Conservation (phyloP, 2,329 filamentous ascomycete genomes). For the Monosporascus sp. region DNA sequence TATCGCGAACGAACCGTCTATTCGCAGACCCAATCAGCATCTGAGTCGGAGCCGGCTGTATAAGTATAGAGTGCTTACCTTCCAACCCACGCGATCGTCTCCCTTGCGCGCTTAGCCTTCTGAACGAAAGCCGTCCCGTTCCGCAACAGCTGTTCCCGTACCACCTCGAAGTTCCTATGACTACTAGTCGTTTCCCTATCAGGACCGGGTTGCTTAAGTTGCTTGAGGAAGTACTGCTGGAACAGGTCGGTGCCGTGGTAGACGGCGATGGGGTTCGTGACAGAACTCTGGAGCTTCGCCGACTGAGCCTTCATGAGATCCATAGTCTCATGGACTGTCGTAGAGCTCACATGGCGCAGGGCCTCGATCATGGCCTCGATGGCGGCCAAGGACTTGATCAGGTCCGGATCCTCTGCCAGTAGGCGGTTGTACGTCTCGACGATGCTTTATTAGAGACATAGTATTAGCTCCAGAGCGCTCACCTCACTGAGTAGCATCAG, state of each 20-base stretch:
- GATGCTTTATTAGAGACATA: constrained; percentile 35
- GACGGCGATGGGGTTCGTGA: constrained; percentile 85
- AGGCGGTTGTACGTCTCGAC: constrained; percentile 51
- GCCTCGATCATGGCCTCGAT: constrained; percentile 88
- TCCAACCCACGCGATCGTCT: constrained; percentile 77
- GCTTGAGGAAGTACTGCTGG: constrained; percentile 85
- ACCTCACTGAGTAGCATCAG: background rate
- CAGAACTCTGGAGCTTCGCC: constrained; percentile 67
- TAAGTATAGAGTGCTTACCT: constrained; percentile 4
- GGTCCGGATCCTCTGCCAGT: constrained; percentile 64
- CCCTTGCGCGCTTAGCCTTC: constrained; percentile 77
- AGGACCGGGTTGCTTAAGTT: constrained; percentile 51
- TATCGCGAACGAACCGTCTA: constrained; percentile 72
- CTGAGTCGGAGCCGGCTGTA: background rate
- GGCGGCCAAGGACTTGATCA: constrained; percentile 93
- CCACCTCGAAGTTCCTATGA: constrained; percentile 68
- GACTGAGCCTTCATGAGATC: constrained; percentile 77
- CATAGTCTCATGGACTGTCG: constrained; percentile 91
- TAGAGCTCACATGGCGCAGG: constrained; percentile 72
- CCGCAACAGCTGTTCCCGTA: constrained; percentile 75
- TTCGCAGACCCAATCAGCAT: constrained; percentile 1
- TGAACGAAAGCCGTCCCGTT: constrained; percentile 85
- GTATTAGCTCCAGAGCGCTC: constrained; percentile 1
- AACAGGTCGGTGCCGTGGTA: constrained; percentile 94
- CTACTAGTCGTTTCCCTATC: constrained; percentile 23